Evolutionary conservation across 164 flowering plant species (phyloP).

Genomic region (Echeveria elegans): DNA sequence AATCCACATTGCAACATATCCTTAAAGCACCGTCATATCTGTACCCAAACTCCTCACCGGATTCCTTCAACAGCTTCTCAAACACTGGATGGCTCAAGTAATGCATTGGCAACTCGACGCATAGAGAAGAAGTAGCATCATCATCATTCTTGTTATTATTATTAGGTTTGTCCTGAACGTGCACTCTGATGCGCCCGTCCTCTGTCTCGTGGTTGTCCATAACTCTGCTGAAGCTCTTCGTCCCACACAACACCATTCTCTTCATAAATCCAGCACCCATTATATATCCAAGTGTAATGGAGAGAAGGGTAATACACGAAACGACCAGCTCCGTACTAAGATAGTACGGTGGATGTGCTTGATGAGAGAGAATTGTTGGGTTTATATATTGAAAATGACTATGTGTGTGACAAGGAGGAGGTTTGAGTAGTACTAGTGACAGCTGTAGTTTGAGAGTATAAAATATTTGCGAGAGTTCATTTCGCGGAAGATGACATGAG

Average conservation of each 20-base stretch:
- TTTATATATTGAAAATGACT: no score
- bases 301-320: no score
- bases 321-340: no score
- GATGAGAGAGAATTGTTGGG: no score
- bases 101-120: background rate
- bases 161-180: background rate
- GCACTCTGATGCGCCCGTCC: constrained; percentile 3
- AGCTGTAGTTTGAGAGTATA: no score
- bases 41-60: background rate
- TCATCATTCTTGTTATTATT: background rate
- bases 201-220: background rate
- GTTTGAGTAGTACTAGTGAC: no score
- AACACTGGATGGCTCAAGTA: constrained; percentile 1
- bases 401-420: no score
- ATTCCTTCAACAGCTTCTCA: constrained; percentile 5
- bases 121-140: background rate
- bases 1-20: background rate
- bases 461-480: no score
- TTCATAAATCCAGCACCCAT: background rate
- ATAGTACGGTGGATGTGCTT: no score
- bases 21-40: background rate
- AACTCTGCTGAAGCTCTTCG: constrained; percentile 2
- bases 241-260: background rate
- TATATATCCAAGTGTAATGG: background rate
- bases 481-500: no score